These are phyloP conservation scores for Oxalis stricta DNA, from an alignment of 441 rosid genomes.

Conservation along the genomic window DNA sequence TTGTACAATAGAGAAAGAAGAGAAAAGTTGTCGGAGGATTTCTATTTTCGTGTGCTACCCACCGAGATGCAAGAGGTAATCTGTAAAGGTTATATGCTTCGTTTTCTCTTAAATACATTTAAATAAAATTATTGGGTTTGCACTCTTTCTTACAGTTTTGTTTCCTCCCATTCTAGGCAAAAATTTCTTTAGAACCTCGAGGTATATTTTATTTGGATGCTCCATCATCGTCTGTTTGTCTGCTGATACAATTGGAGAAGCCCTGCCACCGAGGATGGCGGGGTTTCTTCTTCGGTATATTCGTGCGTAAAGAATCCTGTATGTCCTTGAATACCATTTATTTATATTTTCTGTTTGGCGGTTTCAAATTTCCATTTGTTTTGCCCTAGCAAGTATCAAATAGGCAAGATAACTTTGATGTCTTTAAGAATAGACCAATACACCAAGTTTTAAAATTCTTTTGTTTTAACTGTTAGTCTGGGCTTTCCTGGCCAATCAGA, in stretches of 20 bases:
- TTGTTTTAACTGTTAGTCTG: too few species aligned
- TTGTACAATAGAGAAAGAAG: slow-evolving; percentile 86
- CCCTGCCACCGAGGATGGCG: slow-evolving; percentile 93
- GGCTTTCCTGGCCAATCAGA: too few species aligned
- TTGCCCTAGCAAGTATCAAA: slow-evolving; percentile 4
- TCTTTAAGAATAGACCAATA: too few species aligned
- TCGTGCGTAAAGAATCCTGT: slow-evolving; percentile 99
- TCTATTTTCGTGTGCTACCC: slow-evolving; percentile 61
- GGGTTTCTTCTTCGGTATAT: slow-evolving; percentile 86
- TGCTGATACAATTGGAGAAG: slow-evolving; percentile 88
- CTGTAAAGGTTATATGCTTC: slow-evolving; percentile 6
- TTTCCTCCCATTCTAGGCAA: slow-evolving; percentile 36
- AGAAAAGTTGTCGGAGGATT: slow-evolving; percentile 92
- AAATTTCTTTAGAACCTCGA: slow-evolving; percentile 47
- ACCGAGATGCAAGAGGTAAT: slow-evolving; percentile 82
- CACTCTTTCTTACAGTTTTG: slow-evolving; percentile 1
- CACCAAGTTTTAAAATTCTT: too few species aligned
- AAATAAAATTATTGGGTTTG: slow-evolving; percentile 1
- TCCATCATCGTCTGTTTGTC: slow-evolving; percentile 82
- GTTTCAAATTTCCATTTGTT: slow-evolving; percentile 7
- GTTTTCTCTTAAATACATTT: neutral
- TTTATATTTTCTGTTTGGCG: neutral
- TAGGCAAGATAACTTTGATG: neutral
- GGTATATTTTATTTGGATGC: slow-evolving; percentile 93
- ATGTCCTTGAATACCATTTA: slow-evolving; percentile 19